A percentile compares a stretch with the other conserved stretches of the same genome.
These are phyloP conservation scores for Perilla frutescens DNA, from an alignment of 257 asterid species.

Conservation along the genomic window DNA sequence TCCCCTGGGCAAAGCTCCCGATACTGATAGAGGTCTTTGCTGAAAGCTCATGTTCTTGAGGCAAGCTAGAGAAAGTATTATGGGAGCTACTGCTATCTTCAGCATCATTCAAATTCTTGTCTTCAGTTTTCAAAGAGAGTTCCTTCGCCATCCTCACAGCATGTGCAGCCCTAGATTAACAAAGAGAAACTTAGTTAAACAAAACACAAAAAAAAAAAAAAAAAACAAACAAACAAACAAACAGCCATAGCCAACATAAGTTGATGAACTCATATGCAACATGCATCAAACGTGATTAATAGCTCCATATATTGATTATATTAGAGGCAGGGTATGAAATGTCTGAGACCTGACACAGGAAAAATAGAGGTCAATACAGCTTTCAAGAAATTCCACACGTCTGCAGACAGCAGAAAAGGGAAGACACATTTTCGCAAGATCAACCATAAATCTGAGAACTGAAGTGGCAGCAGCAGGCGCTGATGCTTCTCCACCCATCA, in stretches of 20 bases:
- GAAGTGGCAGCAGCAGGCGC: constrained; percentile 99
- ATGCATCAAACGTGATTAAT: constrained; percentile 29
- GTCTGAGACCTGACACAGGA: constrained; percentile 88
- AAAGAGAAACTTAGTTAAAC: constrained; percentile 33
- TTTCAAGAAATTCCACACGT: constrained; percentile 90
- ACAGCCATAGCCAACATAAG: constrained; percentile 22
- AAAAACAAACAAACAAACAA: constrained; percentile 1
- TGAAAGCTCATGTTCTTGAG: constrained; percentile 85
- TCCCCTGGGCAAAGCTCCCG: constrained; percentile 86
- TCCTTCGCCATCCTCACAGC: constrained; percentile 94
- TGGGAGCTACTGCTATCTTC: constrained; percentile 88
- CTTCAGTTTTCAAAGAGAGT: constrained; percentile 70
- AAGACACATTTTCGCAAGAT: constrained; percentile 98
- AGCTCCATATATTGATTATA: constrained; percentile 4
- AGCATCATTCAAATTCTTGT: constrained; percentile 69
- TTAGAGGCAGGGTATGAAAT: constrained; percentile 23
- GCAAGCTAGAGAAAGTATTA: constrained; percentile 90
- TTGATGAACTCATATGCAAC: constrained; percentile 23
- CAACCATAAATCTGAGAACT: constrained; percentile 97
- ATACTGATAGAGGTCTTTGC: constrained; percentile 76
- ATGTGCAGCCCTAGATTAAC: constrained; percentile 78
- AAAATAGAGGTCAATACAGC: constrained; percentile 91
- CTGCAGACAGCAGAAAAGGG: constrained; percentile 90
- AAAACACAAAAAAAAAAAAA: constrained; percentile 18
- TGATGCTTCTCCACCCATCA: constrained; percentile 99